These are phyloP conservation scores for Aspergillus sclerotioniger DNA, from an alignment of 495 filamentous ascomycete genomes.

Conservation along the genomic window DNA sequence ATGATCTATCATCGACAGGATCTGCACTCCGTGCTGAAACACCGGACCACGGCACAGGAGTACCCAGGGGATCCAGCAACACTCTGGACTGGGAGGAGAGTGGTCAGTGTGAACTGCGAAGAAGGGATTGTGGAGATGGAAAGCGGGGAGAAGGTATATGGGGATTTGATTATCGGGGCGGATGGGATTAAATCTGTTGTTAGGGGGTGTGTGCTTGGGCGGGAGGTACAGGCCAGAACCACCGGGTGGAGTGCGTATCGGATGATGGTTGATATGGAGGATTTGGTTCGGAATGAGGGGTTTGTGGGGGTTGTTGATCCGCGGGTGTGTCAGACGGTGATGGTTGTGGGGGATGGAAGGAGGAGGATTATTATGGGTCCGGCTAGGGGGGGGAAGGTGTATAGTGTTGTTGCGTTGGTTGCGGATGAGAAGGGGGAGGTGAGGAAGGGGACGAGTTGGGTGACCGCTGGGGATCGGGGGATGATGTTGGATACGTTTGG, in stretches of 20 bases:
- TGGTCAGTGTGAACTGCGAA: conserved; percentile 18
- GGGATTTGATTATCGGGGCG: conserved; percentile 45
- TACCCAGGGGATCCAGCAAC: conserved; percentile 19
- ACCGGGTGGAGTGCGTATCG: conserved; percentile 16
- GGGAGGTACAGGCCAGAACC: not conserved
- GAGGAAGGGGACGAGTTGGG: conserved; percentile 9
- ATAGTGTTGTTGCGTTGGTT: conserved; percentile 14
- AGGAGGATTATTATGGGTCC: conserved; percentile 15
- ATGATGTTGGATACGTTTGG: conserved; percentile 39
- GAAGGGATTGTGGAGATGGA: conserved; percentile 25
- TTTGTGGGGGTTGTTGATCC: conserved; percentile 10
- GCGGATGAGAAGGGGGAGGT: conserved; percentile 14
- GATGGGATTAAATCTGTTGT: conserved; percentile 41
- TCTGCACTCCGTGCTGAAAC: conserved; percentile 25
- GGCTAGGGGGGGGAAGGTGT: conserved; percentile 9
- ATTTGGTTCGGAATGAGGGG: not conserved
- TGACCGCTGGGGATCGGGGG: conserved; percentile 24
- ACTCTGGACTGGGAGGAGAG: conserved; percentile 17
- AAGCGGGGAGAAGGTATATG: conserved; percentile 19
- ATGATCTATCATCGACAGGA: conserved; percentile 30
- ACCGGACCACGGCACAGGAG: conserved; percentile 14
- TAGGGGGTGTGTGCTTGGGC: not conserved
- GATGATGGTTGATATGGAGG: conserved; percentile 12
- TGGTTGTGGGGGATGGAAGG: conserved; percentile 12
- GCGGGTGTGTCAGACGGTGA: conserved; percentile 4